Evolutionary conservation across 1,139 yeast genomes (phyloP), one percentile per base, ranked within the genome.

Genomic region (Geotrichum siamense): DNA sequence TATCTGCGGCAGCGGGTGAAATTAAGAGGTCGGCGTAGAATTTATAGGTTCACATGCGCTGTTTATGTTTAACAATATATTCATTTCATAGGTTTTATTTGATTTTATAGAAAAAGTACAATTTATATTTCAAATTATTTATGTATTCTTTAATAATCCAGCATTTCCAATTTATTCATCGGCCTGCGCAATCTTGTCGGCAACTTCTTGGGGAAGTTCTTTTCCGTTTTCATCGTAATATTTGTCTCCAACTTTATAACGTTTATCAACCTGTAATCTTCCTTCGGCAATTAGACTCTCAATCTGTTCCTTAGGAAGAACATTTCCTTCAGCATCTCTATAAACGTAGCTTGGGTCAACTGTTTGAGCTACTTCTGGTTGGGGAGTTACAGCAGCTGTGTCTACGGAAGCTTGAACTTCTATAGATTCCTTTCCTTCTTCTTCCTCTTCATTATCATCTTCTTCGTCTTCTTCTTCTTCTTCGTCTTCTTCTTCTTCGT

Each of bases 1-100:
- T 81, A 21, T 76, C 89, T 5, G 60, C 64, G 25, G 83, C 83
- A 39, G 65, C 65, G 47, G 62, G 60, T 22, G 64, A 58, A 29
- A 57, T 64, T 34, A 65, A 62, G 32, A 40, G 50, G 10, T 15
- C 34, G 5, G 31, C 31, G 12, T 28, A 28, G 13, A 12, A 6
- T 28, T n/a, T n/a, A n/a, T n/a, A n/a, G n/a, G n/a, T n/a, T n/a
- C n/a, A n/a, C n/a, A n/a, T n/a, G n/a, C n/a, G n/a, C n/a, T n/a
- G n/a, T n/a, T n/a, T n/a, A n/a, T n/a, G n/a, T n/a, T n/a, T n/a
- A n/a, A n/a, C n/a, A n/a, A n/a, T n/a, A n/a, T n/a, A n/a, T n/a
- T n/a, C n/a, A n/a, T n/a, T n/a, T n/a, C n/a, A n/a, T n/a, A n/a
- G n/a, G n/a, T n/a, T n/a, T n/a, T n/a, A n/a, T n/a, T n/a, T n/a